These are phyloP conservation scores for Ceratocystis albifundus DNA, from an alignment of 2,329 filamentous ascomycete species.

Conservation along the genomic window DNA sequence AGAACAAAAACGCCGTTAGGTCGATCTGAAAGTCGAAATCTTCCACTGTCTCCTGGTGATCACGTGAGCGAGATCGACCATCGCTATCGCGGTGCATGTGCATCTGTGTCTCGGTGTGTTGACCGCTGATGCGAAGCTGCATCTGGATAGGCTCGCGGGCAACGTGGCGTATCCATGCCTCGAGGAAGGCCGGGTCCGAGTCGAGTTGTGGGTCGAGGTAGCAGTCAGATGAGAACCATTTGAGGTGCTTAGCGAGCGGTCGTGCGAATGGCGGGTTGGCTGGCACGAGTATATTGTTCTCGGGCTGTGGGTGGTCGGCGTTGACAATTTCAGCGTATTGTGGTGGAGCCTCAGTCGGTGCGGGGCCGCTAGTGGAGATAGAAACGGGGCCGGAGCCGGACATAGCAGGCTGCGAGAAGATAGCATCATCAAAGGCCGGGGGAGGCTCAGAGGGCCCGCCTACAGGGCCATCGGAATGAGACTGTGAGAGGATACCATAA, in stretches of 20 bases:
- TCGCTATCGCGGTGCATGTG: background rate
- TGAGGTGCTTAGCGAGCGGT: conserved; percentile 26
- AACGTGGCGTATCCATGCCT: conserved; percentile 36
- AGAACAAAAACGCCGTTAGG: conserved; percentile 46
- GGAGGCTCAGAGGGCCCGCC: conserved; percentile 13
- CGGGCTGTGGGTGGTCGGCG: conserved; percentile 24
- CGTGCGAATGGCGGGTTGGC: conserved; percentile 20
- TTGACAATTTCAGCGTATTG: conserved; percentile 34
- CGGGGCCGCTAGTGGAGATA: background rate
- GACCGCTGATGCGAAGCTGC: conserved; percentile 42
- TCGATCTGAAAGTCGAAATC: conserved; percentile 52
- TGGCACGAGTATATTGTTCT: conserved; percentile 27
- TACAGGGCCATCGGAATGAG: background rate
- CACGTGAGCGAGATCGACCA: conserved; percentile 31
- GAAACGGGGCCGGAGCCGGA: background rate
- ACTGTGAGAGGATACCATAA: background rate
- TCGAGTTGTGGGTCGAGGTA: conserved; percentile 39
- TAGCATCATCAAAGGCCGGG: conserved; percentile 12
- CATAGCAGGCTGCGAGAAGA: background rate
- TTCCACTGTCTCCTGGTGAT: conserved; percentile 37
- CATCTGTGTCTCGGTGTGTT: conserved; percentile 36
- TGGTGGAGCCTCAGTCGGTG: conserved; percentile 33
- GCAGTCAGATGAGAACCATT: conserved; percentile 25
- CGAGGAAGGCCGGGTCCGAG: conserved; percentile 35
- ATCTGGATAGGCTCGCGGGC: conserved; percentile 42